Evolutionary conservation across 2,329 filamentous ascomycete species (phyloP).

Genomic region (Stachybotrys chartarum): DNA sequence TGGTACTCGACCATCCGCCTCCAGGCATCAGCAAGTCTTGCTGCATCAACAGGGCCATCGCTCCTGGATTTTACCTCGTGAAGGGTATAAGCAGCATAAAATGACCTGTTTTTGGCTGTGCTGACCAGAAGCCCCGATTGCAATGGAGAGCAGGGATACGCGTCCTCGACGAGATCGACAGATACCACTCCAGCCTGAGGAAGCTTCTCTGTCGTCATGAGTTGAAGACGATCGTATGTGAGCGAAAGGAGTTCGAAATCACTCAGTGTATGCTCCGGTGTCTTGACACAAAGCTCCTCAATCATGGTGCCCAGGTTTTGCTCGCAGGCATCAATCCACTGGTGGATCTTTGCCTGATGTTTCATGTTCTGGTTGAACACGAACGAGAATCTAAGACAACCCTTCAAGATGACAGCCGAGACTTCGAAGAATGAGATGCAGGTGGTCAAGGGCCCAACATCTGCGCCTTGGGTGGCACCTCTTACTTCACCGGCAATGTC

Average conservation of each 20-base stretch:
- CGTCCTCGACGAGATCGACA: conserved; percentile 23
- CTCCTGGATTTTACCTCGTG: conserved; percentile 12
- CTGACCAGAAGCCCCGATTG: conserved; percentile 30
- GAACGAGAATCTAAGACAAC: conserved; percentile 34
- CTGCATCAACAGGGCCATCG: conserved; percentile 16
- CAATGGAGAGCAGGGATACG: conserved; percentile 29
- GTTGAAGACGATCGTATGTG: conserved; percentile 30
- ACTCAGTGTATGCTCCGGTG: conserved; percentile 26
- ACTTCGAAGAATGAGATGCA: conserved; percentile 41
- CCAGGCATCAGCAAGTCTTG: conserved; percentile 34
- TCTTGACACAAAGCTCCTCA: conserved; percentile 24
- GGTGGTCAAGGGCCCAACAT: conserved; percentile 1
- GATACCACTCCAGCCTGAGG: conserved; percentile 22
- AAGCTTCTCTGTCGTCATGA: conserved; percentile 30
- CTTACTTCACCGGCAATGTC: conserved; percentile 8
- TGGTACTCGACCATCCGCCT: conserved; percentile 33
- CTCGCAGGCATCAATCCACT: conserved; percentile 37
- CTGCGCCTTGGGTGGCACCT: conserved; percentile 1
- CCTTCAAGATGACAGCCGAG: conserved; percentile 35
- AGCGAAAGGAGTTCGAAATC: conserved; percentile 30
- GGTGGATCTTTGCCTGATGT: conserved; percentile 30
- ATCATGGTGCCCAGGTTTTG: conserved; percentile 32
- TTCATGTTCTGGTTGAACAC: conserved; percentile 33
- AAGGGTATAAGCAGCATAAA: conserved; percentile 20
- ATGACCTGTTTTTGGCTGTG: conserved; percentile 30